These are phyloP conservation scores for Gremmenia infestans DNA, from an alignment of 2,329 filamentous ascomycete genomes.

Conservation along the genomic window DNA sequence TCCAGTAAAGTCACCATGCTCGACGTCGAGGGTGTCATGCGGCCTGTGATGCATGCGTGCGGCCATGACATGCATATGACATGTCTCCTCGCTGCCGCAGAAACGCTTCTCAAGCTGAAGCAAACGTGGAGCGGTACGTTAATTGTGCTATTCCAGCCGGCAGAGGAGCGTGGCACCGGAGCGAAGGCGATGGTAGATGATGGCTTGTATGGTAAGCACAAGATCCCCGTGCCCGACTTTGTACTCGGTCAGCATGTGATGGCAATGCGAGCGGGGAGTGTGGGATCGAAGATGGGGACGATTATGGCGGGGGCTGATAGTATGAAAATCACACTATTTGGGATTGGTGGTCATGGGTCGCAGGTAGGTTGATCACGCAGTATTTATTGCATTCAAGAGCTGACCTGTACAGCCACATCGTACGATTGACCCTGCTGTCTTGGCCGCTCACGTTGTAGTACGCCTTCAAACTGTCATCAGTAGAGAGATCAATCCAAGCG, in stretches of 20 bases:
- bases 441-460: constrained; percentile 39
- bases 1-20: constrained; percentile 39
- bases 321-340: constrained; percentile 36
- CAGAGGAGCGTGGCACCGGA: constrained; percentile 58
- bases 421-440: constrained; percentile 42
- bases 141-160: constrained; percentile 60
- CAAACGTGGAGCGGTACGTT: constrained; percentile 56
- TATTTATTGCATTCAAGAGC: not conserved
- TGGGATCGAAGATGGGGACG: constrained; percentile 32
- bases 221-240: constrained; percentile 49
- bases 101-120: constrained; percentile 40
- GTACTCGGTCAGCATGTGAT: constrained; percentile 52
- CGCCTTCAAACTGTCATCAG: constrained; percentile 37
- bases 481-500: constrained; percentile 35
- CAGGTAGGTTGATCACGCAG: not conserved
- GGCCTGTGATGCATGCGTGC: constrained; percentile 63
- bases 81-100: constrained; percentile 48
- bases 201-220: constrained; percentile 45
- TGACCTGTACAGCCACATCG: constrained; percentile 33
- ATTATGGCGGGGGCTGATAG: constrained; percentile 34
- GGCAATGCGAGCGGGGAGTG: constrained; percentile 32
- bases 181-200: constrained; percentile 60
- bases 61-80: constrained; percentile 63
- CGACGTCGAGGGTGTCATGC: constrained; percentile 39
- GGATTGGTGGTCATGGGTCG: constrained; percentile 40